Base-by-base conservation (phyloP, 441 rosid genomes). In the Raphanus hybrid region DNA sequence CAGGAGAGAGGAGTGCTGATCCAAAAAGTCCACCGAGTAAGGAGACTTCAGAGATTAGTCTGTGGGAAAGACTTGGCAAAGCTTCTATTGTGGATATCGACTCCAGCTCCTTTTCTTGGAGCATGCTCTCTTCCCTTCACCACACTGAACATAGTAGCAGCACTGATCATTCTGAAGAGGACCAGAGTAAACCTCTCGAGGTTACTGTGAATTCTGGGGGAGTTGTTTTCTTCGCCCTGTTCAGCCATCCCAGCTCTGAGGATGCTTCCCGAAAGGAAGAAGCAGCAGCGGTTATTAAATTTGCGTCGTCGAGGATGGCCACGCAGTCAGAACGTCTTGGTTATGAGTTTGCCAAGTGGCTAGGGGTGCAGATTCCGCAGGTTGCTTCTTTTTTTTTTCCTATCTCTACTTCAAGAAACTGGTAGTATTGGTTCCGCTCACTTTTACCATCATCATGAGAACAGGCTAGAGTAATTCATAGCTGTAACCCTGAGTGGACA, bases 161-260 rank as follows among this genome's bases (percentile, higher is more conserved):
- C 86, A 82, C 89, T 5, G 98, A 91, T 23, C 87, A 85, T 57
- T 94, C 97, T 1, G 98, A 96, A 86, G 99, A 96, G 72, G 99
- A 96, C 75, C 82, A 87, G 83, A 85, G 82, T 80, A 94, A 90
- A 85, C 91, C 98, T 27, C 92, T 96, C 43, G 99, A 94, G 97
- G 99, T 96, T 64, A 94, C 97, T 70, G 98, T 96, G 76, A 96
- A 91, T 80, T 96, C 99, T 69, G 99, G 99, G n/a, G 99, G 99
- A 77, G 97, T 96, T 82, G 99, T 96, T 72, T 94, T 96, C 91
- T 96, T 96, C 88, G 98, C 96, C 59, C 80, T 96, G 69, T 90
- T 94, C 87, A 89, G 85, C 74, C 91, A 87, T 67, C 83, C 84
- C 60, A 82, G 77, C 66, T 16, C 35, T 70, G 84, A 73, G 71